Percentiles rank a stretch among this genome's conserved stretches.
Evolutionary conservation across 2,329 filamentous ascomycete genomes (phyloP).

Genomic region (Sporothrix mexicana): DNA sequence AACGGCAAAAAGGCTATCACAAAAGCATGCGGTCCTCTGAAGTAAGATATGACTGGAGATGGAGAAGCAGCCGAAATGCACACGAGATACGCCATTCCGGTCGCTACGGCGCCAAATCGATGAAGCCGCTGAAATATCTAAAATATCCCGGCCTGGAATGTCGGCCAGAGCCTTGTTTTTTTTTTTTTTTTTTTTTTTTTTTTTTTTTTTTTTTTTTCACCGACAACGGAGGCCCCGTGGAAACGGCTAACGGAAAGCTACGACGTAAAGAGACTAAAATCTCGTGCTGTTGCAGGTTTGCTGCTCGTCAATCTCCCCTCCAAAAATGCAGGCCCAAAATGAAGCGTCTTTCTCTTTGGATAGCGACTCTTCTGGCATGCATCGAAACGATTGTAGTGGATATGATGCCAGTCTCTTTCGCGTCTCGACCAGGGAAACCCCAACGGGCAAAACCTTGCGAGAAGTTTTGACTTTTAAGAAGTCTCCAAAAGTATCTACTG

Average conservation of each 20-base stretch:
- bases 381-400: conserved; percentile 12
- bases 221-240: not conserved
- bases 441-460: too few species aligned
- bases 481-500: conserved; percentile 1
- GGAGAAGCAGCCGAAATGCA: not conserved
- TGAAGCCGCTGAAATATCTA: too few species aligned
- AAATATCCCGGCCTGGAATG: not conserved
- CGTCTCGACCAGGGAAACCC: too few species aligned
- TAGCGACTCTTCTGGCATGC: conserved; percentile 5
- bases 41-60: too few species aligned
- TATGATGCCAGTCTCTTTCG: not conserved
- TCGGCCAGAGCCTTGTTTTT: conserved; percentile 11
- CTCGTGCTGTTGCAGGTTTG: not conserved
- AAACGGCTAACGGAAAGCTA: not conserved
- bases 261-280: not conserved
- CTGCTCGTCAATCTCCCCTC: conserved; percentile 7
- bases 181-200: conserved; percentile 14
- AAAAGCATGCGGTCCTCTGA: too few species aligned
- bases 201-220: conserved; percentile 5
- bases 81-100: conserved; percentile 21
- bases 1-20: not conserved
- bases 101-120: not conserved
- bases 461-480: not conserved
- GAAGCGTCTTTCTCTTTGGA: conserved; percentile 13
- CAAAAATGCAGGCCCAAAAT: conserved; percentile 13